phyloP scores from a whole-genome alignment of 2,329 filamentous ascomycete species.

The Xylariaceae sp. region DNA sequence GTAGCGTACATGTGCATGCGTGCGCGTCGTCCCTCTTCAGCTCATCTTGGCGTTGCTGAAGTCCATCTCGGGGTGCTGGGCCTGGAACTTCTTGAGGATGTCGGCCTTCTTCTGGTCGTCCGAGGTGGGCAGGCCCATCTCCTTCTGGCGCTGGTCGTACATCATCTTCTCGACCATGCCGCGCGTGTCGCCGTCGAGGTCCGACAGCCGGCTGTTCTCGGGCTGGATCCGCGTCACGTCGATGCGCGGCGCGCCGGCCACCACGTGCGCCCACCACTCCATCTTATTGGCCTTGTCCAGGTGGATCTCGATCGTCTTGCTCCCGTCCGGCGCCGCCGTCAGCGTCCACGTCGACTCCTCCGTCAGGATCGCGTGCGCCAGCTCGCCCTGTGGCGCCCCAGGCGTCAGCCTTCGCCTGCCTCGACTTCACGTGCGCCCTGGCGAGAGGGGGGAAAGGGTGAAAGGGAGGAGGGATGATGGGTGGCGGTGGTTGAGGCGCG shows the following conservation, averaged over 20 bases:
- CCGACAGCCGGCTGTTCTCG: conserved; percentile 83
- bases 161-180: conserved; percentile 99
- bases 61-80: conserved; percentile 66
- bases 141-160: conserved; percentile 97
- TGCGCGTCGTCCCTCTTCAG: conserved; percentile 25
- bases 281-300: conserved; percentile 95
- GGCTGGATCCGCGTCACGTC: conserved; percentile 93
- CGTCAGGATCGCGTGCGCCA: conserved; percentile 69
- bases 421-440: conserved; percentile 1
- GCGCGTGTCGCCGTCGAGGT: conserved; percentile 89
- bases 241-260: conserved; percentile 80
- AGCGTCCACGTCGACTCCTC: conserved; percentile 97
- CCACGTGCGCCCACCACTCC: conserved; percentile 96
- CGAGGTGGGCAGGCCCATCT: conserved; percentile 77
- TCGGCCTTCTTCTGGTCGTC: conserved; percentile 96
- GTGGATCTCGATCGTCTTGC: conserved; percentile 65
- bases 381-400: conserved; percentile 70
- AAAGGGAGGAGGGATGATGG: neutral
- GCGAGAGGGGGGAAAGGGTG: neutral
- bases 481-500: neutral
- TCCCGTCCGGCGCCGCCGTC: conserved; percentile 61
- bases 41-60: conserved; percentile 63
- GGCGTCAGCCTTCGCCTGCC: conserved; percentile 6
- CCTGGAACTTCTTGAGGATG: conserved; percentile 87
- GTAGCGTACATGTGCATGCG: neutral